Conservation (phyloP, 2,329 filamentous ascomycete species). For the Botrytis sinoallii region DNA sequence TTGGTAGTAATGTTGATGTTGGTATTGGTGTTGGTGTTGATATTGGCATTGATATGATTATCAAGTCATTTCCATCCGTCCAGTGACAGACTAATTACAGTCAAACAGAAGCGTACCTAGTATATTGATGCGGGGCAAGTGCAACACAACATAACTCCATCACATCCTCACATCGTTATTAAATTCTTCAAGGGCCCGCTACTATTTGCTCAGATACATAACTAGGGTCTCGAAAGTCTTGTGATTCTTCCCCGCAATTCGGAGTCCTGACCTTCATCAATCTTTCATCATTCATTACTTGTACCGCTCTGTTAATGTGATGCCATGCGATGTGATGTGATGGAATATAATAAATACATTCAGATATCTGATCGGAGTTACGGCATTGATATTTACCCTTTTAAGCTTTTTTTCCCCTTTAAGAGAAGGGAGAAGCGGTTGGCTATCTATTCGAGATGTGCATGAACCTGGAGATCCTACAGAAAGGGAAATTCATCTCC, state of each 20-base stretch:
- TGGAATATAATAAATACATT: neutral
- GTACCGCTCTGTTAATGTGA: neutral
- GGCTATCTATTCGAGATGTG: neutral
- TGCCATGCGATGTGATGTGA: neutral
- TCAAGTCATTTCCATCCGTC: slow-evolving; percentile 1
- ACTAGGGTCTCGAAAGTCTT: neutral
- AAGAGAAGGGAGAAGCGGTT: neutral
- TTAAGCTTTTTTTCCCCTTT: neutral
- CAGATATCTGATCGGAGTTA: slow-evolving; percentile 1
- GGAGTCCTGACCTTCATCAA: neutral
- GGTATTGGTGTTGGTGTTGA: neutral
- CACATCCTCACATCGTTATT: neutral
- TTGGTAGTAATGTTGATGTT: neutral
- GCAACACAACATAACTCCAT: neutral
- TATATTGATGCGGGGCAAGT: neutral
- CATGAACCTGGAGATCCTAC: slow-evolving; percentile 1
- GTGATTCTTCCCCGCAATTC: slow-evolving; percentile 8
- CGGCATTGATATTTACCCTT: neutral
- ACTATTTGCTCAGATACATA: neutral
- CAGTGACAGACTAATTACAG: slow-evolving; percentile 6
- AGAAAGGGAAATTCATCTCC: slow-evolving; percentile 3
- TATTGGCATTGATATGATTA: neutral
- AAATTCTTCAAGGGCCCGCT: neutral
- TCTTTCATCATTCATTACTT: neutral
- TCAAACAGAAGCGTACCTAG: neutral